Conservation (phyloP, 2,329 filamentous ascomycete genomes). For the Aspergillus thermomutatus region DNA sequence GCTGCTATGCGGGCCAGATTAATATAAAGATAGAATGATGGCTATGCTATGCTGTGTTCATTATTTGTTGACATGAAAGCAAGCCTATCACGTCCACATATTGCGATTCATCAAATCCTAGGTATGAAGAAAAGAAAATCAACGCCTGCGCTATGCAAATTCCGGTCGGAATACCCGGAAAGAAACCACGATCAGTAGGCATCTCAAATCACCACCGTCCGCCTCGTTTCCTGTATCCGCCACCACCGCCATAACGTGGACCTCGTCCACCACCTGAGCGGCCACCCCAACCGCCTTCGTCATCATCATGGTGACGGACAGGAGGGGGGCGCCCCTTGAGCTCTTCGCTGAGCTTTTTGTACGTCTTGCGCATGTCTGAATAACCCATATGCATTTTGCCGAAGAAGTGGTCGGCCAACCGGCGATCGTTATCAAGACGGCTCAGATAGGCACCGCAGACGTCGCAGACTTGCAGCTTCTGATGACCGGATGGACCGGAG, state of each 20-base stretch:
- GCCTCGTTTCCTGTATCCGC: slow-evolving; percentile 42
- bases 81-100: slow-evolving; percentile 8
- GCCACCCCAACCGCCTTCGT: slow-evolving; percentile 50
- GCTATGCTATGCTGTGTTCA: slow-evolving; percentile 11
- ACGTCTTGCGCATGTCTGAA: slow-evolving; percentile 95
- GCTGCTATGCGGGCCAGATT: neutral
- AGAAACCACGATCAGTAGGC: slow-evolving; percentile 3
- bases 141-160: slow-evolving; percentile 46
- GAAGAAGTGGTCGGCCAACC: slow-evolving; percentile 95
- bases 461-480: slow-evolving; percentile 98
- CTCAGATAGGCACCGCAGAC: slow-evolving; percentile 95
- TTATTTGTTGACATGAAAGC: slow-evolving; percentile 11
- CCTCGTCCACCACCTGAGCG: slow-evolving; percentile 41
- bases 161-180: slow-evolving; percentile 14
- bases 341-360: slow-evolving; percentile 81
- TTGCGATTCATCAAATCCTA: slow-evolving; percentile 23
- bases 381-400: slow-evolving; percentile 99
- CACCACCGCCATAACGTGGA: slow-evolving; percentile 43
- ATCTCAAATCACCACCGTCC: slow-evolving; percentile 37
- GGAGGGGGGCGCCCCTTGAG: slow-evolving; percentile 69
- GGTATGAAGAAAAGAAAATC: slow-evolving; percentile 21
- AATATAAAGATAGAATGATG: neutral
- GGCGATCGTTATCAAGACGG: slow-evolving; percentile 87
- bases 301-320: slow-evolving; percentile 54
- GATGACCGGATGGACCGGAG: slow-evolving; percentile 86